These are phyloP conservation scores for Pleoardoris graminearum DNA, from an alignment of 2,329 filamentous ascomycete species.

Conservation along the genomic window DNA sequence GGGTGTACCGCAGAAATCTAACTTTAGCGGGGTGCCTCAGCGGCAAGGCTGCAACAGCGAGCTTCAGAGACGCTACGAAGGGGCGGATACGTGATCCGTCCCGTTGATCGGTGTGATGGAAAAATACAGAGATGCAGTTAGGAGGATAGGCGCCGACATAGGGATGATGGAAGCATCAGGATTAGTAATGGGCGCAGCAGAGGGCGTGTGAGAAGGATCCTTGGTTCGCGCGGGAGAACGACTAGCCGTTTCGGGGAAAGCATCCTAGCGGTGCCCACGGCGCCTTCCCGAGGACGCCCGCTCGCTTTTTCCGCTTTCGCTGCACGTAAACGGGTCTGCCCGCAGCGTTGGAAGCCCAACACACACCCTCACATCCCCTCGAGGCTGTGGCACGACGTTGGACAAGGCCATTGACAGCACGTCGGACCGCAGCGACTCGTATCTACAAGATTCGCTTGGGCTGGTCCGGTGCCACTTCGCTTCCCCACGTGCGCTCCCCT, in stretches of 20 bases:
- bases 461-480: slow-evolving; percentile 13
- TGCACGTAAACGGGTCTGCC: slow-evolving; percentile 1
- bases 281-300: too few relatives aligned
- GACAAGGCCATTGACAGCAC: slow-evolving; percentile 11
- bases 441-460: not conserved
- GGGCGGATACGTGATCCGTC: not conserved
- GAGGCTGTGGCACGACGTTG: slow-evolving; percentile 10
- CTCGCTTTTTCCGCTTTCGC: slow-evolving; percentile 13
- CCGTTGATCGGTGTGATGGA: slow-evolving; percentile 16
- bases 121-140: not conserved
- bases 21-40: slow-evolving; percentile 32
- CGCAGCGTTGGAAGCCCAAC: slow-evolving; percentile 10
- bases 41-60: slow-evolving; percentile 17
- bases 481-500: slow-evolving; percentile 9
- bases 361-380: slow-evolving; percentile 2
- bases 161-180: not conserved
- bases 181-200: slow-evolving; percentile 18
- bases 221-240: not conserved
- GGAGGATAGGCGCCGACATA: slow-evolving; percentile 4
- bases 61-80: slow-evolving; percentile 4
- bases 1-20: slow-evolving; percentile 39
- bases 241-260: slow-evolving; percentile 10
- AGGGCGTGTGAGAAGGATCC: too few relatives aligned
- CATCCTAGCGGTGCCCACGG: slow-evolving; percentile 11
- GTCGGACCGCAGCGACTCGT: slow-evolving; percentile 10